Base-by-base conservation (phyloP, 1,284 basidiomycete species). In the Pseudozyma tsukubaensis region DNA sequence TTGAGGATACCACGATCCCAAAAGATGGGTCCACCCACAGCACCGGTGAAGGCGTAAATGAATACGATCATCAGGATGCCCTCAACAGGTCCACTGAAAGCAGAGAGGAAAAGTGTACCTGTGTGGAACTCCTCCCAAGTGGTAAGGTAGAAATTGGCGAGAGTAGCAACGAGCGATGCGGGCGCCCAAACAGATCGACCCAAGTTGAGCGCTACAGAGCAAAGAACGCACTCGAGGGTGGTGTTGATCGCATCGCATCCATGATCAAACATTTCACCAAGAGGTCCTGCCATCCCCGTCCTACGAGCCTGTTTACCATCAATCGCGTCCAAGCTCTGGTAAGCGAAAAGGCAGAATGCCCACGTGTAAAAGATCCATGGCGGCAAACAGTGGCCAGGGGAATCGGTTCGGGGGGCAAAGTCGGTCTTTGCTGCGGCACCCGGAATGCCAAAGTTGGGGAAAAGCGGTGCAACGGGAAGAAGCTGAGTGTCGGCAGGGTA, bases 41-140 rank as follows among this genome's bases (percentile, higher is more conserved):
- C 42, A 2, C 58, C 94, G 12, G 92, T 92, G 59, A 97, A 86
- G 24, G 90, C 77, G 85, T 92, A 98, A 63, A 98, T 90, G 12
- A 80, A 84, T 32, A 92, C 88, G 64, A 98, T 91, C 85, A 98
- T 89, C 51, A 99, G 86, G 78, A 99, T 97, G 10, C 96, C 96
- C 85, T 98, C 96, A 1, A 98, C 93, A 0, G 96, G 96, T 0
- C 96, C 96, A 10, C 93, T 96, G 85, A 97, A 97, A 32, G 91
- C 90, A n/a, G 93, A 83, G 39, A 83, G 76, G 66, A 78, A 83
- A 18, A 83, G 80, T 13, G 78, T 81, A 16, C 92, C 92, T 1
- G 96, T 99, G 85, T 99, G 92, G 81, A 92, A 96, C 85, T 99
- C 96, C 83, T 99, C 96, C 96, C 96, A 98, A 4, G 94, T 97